Evolutionary conservation across 768 basidiomycete species (phyloP).

Genomic region (Tylopilus subfusipes): DNA sequence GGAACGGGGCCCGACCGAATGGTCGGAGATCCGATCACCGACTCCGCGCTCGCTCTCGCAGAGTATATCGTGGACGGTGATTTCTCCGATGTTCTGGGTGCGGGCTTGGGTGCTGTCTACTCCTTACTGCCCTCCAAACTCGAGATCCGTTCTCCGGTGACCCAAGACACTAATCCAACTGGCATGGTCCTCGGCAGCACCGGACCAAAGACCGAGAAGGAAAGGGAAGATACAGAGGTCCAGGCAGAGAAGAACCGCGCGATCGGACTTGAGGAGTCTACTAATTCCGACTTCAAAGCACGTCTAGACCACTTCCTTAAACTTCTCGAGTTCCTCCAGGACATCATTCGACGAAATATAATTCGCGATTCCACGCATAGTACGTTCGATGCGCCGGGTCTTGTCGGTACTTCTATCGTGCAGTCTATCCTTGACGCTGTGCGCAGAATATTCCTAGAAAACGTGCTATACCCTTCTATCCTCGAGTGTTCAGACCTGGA

Average conservation of each 20-base stretch:
- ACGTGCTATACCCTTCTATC: constrained; percentile 88
- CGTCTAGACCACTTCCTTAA: constrained; percentile 89
- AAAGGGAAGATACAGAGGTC: constrained; percentile 52
- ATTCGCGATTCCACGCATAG: constrained; percentile 35
- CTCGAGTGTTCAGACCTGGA: constrained; percentile 89
- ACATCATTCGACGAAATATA: constrained; percentile 72
- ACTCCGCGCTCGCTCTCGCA: constrained; percentile 82
- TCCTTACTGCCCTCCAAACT: constrained; percentile 88
- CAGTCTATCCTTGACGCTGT: constrained; percentile 82
- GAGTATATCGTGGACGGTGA: constrained; percentile 97
- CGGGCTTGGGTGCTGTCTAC: constrained; percentile 90
- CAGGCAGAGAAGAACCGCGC: constrained; percentile 50
- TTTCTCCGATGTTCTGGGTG: constrained; percentile 95
- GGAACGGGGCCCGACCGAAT: constrained; percentile 24
- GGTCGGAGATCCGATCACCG: constrained; percentile 64
- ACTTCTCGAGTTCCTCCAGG: constrained; percentile 87
- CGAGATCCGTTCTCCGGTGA: constrained; percentile 51
- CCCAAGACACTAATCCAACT: constrained; percentile 37
- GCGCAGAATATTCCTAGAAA: constrained; percentile 84
- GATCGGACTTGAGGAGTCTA: constrained; percentile 74
- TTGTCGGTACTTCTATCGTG: constrained; percentile 78
- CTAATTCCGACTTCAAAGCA: constrained; percentile 68
- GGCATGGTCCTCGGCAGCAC: constrained; percentile 75
- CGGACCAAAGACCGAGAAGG: constrained; percentile 51
- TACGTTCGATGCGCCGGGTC: constrained; percentile 50